Conservation (phyloP, 495 filamentous ascomycete genomes). For the Neurospora cerealis region DNA sequence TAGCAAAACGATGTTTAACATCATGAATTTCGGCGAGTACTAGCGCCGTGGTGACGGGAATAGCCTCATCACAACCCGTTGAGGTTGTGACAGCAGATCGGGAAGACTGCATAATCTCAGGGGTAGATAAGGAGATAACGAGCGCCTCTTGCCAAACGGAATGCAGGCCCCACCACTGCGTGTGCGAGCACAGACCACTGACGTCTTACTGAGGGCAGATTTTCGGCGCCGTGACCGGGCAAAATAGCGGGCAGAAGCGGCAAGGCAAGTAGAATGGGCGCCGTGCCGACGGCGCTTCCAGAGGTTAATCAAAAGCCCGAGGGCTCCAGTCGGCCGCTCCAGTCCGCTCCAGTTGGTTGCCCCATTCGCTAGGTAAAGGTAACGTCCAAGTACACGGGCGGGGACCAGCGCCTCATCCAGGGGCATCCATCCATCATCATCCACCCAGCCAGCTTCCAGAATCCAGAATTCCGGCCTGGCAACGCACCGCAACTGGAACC, state of each 20-base stretch:
- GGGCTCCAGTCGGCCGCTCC: neutral
- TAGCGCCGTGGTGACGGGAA: neutral
- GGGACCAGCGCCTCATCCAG: neutral
- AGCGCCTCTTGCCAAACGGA: neutral
- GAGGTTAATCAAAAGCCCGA: neutral
- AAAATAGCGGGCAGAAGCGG: neutral
- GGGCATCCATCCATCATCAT: neutral
- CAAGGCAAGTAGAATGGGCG: neutral
- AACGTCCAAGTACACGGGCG: neutral
- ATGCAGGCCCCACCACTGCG: neutral
- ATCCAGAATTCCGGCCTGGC: neutral
- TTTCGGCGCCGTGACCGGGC: neutral
- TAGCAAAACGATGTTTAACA: neutral
- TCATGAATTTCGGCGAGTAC: neutral
- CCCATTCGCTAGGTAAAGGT: neutral
- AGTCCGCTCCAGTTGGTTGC: neutral
- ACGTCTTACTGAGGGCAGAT: neutral
- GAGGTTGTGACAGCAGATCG: neutral
- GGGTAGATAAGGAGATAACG: neutral
- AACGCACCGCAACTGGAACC: neutral
- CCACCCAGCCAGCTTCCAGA: neutral
- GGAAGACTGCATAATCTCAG: neutral
- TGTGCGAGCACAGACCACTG: neutral
- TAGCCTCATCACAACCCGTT: neutral
- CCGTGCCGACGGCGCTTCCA: neutral